phyloP scores from a whole-genome alignment of 2,329 filamentous ascomycete species.

The Fusarium xylarioides region DNA sequence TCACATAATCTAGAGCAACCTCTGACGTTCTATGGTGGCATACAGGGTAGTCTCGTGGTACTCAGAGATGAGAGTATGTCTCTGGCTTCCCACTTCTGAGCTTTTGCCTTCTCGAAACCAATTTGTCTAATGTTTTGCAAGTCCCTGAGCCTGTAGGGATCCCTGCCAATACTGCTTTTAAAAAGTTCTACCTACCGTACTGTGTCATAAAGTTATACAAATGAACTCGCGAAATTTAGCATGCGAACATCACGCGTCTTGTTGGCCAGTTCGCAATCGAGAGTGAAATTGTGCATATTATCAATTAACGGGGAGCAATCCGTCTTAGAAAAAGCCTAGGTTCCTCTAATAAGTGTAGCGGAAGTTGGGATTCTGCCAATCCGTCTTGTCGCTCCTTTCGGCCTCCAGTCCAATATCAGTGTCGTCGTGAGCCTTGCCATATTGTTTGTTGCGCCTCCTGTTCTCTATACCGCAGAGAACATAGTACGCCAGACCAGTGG shows the following conservation, averaged over 20 bases:
- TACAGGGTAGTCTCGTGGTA: no score
- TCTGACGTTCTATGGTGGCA: no score
- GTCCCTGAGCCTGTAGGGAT: no score
- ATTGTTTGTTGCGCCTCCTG: conserved; percentile 25
- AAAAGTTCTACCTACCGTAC: no score
- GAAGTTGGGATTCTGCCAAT: conserved; percentile 32
- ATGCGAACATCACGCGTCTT: rapidly evolving
- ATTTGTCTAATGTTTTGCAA: no score
- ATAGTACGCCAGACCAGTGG: conserved; percentile 33
- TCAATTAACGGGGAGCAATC: neutral
- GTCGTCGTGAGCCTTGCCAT: conserved; percentile 4
- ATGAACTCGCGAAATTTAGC: rapidly evolving
- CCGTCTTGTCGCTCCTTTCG: conserved; percentile 22
- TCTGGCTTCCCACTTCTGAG: no score
- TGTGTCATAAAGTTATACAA: neutral
- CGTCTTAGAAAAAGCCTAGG: rapidly evolving
- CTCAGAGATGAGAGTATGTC: no score
- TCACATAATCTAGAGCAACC: no score
- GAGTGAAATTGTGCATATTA: rapidly evolving
- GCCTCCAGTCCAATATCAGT: conserved; percentile 6
- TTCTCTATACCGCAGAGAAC: conserved; percentile 38
- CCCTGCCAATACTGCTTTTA: no score
- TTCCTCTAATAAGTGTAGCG: conserved; percentile 19
- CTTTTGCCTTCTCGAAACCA: no score
- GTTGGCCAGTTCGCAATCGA: no score